These are phyloP conservation scores for Leucaena leucocephala DNA, from an alignment of 306 rosid genomes.

Conservation along the genomic window DNA sequence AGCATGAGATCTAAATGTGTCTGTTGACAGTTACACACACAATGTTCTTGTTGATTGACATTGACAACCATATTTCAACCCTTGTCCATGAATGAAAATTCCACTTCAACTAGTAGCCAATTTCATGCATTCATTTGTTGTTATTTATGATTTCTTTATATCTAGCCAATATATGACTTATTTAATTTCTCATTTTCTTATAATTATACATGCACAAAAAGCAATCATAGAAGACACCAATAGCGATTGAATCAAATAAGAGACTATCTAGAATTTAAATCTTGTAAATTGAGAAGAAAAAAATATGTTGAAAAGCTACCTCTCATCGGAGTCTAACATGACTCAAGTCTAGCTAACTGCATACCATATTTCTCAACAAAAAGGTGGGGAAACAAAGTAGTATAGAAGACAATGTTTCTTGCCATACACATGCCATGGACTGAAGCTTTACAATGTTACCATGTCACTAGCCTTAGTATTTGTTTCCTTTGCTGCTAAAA, in stretches of 20 bases:
- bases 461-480: not conserved
- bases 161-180: not conserved
- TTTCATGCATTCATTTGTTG: not conserved
- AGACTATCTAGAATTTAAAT: no score
- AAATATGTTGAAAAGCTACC: no score
- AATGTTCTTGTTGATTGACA: not conserved
- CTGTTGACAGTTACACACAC: not conserved
- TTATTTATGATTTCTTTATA: not conserved
- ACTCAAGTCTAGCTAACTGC: no score
- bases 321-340: no score
- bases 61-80: not conserved
- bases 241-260: no score
- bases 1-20: not conserved
- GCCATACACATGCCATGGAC: not conserved
- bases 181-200: not conserved
- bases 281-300: no score
- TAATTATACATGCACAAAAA: not conserved
- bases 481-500: not conserved
- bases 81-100: not conserved
- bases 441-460: not conserved
- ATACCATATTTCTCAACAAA: no score
- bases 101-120: not conserved
- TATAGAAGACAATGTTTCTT: not conserved
- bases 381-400: no score
- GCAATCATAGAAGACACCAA: no score